Conservation (phyloP, 495 filamentous ascomycete species). For the Penicillium arizonense region DNA sequence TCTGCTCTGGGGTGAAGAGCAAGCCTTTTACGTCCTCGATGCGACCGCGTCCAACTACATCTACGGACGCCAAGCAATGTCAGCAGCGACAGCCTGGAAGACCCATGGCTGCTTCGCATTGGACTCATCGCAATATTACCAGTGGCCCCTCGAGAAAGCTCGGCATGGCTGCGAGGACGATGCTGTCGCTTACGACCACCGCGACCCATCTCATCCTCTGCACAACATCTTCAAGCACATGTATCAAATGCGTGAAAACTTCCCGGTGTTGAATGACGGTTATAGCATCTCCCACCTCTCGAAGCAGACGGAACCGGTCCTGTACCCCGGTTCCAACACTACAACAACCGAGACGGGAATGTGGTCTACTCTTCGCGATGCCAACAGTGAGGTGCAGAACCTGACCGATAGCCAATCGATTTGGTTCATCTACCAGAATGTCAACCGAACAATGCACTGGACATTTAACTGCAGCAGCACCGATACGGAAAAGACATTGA, state of each 20-base stretch:
- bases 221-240: constrained; percentile 67
- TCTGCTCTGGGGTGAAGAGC: constrained; percentile 71
- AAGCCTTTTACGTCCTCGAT: constrained; percentile 65
- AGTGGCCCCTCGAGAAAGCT: constrained; percentile 56
- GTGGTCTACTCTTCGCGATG: constrained; percentile 59
- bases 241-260: constrained; percentile 58
- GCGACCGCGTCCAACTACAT: constrained; percentile 69
- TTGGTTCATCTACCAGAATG: constrained; percentile 68
- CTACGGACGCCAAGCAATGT: constrained; percentile 66
- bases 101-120: constrained; percentile 66
- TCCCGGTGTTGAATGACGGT: constrained; percentile 64
- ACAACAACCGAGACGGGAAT: constrained; percentile 62
- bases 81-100: constrained; percentile 63
- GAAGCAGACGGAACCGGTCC: constrained; percentile 49
- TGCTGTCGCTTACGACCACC: constrained; percentile 59
- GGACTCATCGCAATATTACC: constrained; percentile 53
- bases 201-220: constrained; percentile 65
- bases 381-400: constrained; percentile 48
- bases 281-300: constrained; percentile 54
- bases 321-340: constrained; percentile 51
- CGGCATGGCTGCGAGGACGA: constrained; percentile 57
- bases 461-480: constrained; percentile 55
- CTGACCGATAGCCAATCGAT: constrained; percentile 50
- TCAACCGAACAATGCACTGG: constrained; percentile 51
- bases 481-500: constrained; percentile 40